These are phyloP conservation scores for Sutorius eximius DNA, from an alignment of 1,284 basidiomycete genomes.

Conservation along the genomic window DNA sequence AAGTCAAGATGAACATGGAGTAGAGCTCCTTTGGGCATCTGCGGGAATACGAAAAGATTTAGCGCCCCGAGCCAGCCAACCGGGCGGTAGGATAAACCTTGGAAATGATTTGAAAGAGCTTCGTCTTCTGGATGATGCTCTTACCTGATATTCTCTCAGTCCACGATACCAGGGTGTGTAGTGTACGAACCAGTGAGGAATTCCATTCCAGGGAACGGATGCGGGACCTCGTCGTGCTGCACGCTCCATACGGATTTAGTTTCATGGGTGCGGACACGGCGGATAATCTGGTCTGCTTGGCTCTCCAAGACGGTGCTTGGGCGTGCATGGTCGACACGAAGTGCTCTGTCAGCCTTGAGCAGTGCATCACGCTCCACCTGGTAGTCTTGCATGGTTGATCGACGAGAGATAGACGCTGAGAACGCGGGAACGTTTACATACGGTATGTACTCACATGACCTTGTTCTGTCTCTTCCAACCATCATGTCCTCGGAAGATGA, in stretches of 20 bases:
- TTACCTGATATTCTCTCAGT: constrained; percentile 41
- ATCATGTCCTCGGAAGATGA: constrained; percentile 36
- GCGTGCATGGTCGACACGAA: constrained; percentile 40
- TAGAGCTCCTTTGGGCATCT: constrained; percentile 79
- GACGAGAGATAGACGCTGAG: too few relatives aligned
- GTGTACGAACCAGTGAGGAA: constrained; percentile 58
- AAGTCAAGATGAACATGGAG: constrained; percentile 72
- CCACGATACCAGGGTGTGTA: background rate
- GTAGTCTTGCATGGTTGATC: constrained; percentile 34
- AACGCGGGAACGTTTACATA: background rate
- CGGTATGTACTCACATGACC: constrained; percentile 26
- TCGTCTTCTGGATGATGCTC: constrained; percentile 54
- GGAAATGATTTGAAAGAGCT: constrained; percentile 56
- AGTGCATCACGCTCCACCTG: constrained; percentile 44
- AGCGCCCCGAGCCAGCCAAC: background rate
- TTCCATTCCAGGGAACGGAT: constrained; percentile 75
- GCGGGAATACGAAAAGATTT: background rate
- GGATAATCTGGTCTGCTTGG: constrained; percentile 55
- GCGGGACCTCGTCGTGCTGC: constrained; percentile 51
- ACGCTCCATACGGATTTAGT: constrained; percentile 56
- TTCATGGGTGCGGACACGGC: constrained; percentile 55
- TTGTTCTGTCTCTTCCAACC: background rate
- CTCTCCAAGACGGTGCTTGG: constrained; percentile 41
- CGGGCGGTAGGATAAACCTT: constrained; percentile 42
- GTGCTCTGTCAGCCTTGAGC: constrained; percentile 51